Evolutionary conservation across 495 filamentous ascomycete species (phyloP).

Genomic region (Tuber aestivum): DNA sequence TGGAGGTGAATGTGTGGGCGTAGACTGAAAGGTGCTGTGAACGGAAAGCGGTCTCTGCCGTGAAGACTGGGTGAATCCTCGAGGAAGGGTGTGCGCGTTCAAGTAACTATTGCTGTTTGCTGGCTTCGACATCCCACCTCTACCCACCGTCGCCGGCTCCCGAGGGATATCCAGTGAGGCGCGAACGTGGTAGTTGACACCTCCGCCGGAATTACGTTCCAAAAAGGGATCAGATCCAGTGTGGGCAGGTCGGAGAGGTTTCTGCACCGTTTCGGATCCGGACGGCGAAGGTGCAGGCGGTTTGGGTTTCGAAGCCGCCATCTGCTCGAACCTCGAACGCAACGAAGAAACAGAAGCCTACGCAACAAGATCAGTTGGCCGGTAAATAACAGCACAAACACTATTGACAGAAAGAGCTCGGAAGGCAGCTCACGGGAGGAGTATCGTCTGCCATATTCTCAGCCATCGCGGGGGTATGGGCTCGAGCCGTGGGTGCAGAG

Average conservation of each 20-base stretch:
- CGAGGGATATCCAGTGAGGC: constrained; percentile 53
- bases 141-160: constrained; percentile 30
- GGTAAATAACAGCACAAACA: constrained; percentile 15
- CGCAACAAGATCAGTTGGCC: constrained; percentile 14
- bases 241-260: constrained; percentile 48
- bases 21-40: constrained; percentile 33
- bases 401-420: constrained; percentile 1
- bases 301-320: constrained; percentile 50
- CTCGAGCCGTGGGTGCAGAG: not conserved
- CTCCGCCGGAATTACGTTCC: constrained; percentile 17
- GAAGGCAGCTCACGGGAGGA: constrained; percentile 26
- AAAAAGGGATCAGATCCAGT: constrained; percentile 43
- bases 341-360: constrained; percentile 73
- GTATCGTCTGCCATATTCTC: constrained; percentile 34
- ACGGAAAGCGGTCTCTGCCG: constrained; percentile 37
- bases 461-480: constrained; percentile 13
- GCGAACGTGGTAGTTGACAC: constrained; percentile 43
- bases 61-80: constrained; percentile 18
- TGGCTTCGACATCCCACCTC: constrained; percentile 18
- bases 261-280: not conserved
- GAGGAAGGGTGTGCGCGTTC: constrained; percentile 38
- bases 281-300: constrained; percentile 27
- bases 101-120: constrained; percentile 23
- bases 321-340: constrained; percentile 85
- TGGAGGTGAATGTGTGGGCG: constrained; percentile 25